These are phyloP conservation scores for Senna tora DNA, from an alignment of 306 rosid species.

Conservation along the genomic window DNA sequence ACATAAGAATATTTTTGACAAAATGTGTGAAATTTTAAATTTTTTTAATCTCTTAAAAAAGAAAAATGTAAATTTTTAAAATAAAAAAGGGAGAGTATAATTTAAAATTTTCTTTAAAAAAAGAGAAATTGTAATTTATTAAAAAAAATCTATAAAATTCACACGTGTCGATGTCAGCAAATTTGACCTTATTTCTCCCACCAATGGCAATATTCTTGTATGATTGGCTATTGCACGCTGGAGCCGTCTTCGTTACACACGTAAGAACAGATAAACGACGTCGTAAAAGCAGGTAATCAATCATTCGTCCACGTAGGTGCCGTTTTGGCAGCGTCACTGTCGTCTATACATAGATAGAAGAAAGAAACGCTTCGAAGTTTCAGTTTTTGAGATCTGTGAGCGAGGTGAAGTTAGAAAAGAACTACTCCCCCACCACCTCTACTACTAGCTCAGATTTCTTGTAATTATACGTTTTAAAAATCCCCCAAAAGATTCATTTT, in stretches of 20 bases:
- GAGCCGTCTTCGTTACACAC: slow-evolving; percentile 29
- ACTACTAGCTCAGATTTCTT: background rate
- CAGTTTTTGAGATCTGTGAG: slow-evolving; percentile 32
- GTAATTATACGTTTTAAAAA: background rate
- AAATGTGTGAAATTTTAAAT: too few relatives aligned
- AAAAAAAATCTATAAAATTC: too few relatives aligned
- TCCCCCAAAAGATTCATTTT: too few relatives aligned
- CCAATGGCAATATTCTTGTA: background rate
- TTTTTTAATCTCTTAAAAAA: too few relatives aligned
- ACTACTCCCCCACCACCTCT: too few relatives aligned
- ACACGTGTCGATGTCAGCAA: slow-evolving; percentile 3
- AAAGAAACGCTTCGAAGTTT: background rate
- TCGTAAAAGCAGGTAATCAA: background rate
- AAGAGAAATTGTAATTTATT: too few relatives aligned
- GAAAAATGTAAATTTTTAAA: too few relatives aligned
- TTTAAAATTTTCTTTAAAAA: too few relatives aligned
- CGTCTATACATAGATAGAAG: too few relatives aligned
- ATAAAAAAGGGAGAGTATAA: too few relatives aligned
- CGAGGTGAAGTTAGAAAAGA: background rate
- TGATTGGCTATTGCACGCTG: slow-evolving; percentile 50
- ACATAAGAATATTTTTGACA: too few relatives aligned
- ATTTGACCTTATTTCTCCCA: background rate
- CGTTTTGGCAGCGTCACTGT: background rate
- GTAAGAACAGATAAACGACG: slow-evolving; percentile 35
- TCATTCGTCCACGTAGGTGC: background rate